These are phyloP conservation scores for Aspergillus sp. DNA, from an alignment of 2,329 filamentous ascomycete genomes.

Conservation along the genomic window DNA sequence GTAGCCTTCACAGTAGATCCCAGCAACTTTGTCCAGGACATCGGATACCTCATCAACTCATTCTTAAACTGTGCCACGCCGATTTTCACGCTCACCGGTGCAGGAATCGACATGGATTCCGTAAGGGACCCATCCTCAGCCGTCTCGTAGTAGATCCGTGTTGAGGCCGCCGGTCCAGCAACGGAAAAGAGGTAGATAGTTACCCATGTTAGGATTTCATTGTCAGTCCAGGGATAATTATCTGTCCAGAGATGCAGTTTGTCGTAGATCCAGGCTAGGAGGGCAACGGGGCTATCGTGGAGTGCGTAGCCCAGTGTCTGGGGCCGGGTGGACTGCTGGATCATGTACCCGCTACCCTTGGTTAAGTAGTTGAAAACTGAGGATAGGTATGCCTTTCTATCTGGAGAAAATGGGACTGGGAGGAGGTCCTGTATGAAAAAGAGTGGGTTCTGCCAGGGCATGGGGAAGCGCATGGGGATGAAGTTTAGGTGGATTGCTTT, in stretches of 20 bases:
- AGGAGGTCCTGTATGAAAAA: constrained; percentile 45
- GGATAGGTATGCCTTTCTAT: constrained; percentile 24
- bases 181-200: constrained; percentile 70
- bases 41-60: constrained; percentile 52
- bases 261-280: constrained; percentile 78
- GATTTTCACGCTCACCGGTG: constrained; percentile 49
- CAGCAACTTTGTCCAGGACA: constrained; percentile 51
- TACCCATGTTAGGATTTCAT: constrained; percentile 75
- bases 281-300: constrained; percentile 66
- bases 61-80: constrained; percentile 53
- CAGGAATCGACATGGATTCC: constrained; percentile 40
- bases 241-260: constrained; percentile 79
- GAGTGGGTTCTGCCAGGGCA: constrained; percentile 46
- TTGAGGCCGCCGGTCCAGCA: constrained; percentile 66
- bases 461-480: not conserved
- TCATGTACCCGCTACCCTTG: constrained; percentile 52
- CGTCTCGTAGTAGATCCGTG: constrained; percentile 72
- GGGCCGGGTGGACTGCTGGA: constrained; percentile 66
- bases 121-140: constrained; percentile 28
- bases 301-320: constrained; percentile 71
- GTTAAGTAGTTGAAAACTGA: constrained; percentile 8
- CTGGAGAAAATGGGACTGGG: constrained; percentile 30
- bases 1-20: constrained; percentile 53
- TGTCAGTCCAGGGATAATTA: constrained; percentile 69
- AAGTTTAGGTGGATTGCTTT: constrained; percentile 1